Evolutionary conservation across 495 filamentous ascomycete species (phyloP).

Genomic region (Daldinia decipiens): DNA sequence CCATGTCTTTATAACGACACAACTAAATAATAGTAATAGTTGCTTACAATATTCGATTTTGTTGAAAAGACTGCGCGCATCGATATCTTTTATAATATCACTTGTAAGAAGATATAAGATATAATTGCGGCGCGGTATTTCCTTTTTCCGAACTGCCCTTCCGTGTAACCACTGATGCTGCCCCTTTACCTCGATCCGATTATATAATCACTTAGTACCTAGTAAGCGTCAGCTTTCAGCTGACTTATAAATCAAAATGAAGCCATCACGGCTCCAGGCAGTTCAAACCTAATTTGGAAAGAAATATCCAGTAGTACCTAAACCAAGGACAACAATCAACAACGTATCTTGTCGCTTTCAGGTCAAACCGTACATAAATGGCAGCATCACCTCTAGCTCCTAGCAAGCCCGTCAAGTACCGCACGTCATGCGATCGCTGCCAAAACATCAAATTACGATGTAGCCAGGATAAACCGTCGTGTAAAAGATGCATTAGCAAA

Average conservation of each 20-base stretch:
- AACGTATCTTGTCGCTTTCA: not conserved
- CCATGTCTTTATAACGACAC: no score
- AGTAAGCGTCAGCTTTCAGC: not conserved
- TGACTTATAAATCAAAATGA: not conserved
- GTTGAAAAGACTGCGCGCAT: no score
- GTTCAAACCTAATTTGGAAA: not conserved
- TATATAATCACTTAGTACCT: not conserved
- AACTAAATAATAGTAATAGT: no score
- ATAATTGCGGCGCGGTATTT: not conserved
- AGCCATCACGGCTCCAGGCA: not conserved
- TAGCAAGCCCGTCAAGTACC: constrained; percentile 49
- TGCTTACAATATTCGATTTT: no score
- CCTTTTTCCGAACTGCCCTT: not conserved
- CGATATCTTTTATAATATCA: no score
- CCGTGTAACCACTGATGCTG: not conserved
- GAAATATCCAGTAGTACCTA: no score
- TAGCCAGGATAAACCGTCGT: constrained; percentile 59
- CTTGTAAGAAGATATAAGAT: no score
- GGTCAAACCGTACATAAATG: not conserved
- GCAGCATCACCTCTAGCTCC: not conserved
- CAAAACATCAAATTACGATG: constrained; percentile 64
- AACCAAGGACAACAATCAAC: not conserved
- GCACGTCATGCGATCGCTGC: constrained; percentile 61
- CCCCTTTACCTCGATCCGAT: not conserved
- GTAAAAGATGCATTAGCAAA: constrained; percentile 57